A percentile compares a stretch with the other conserved stretches of the same genome.
Evolutionary conservation across 805 yeast species (phyloP).

Genomic region (Barnettozyma populi): DNA sequence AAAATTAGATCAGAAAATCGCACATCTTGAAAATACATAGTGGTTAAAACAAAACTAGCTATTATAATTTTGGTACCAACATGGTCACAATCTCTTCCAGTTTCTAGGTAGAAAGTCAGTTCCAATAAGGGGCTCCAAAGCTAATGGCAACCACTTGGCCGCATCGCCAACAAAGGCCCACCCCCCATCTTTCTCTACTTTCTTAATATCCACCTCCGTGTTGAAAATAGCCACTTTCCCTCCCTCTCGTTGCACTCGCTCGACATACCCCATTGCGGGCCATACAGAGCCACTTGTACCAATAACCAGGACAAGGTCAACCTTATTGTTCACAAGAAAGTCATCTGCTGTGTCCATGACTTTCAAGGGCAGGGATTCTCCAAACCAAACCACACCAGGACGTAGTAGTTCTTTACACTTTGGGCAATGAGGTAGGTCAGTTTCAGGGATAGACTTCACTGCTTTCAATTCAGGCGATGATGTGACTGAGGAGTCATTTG

Average conservation of each 20-base stretch:
- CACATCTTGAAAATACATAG: not conserved
- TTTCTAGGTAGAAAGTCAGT: constrained; percentile 24
- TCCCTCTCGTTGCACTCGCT: constrained; percentile 63
- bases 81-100: constrained; percentile 19
- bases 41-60: too few relatives aligned
- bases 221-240: constrained; percentile 85
- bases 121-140: constrained; percentile 49
- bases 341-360: constrained; percentile 65
- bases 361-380: constrained; percentile 72
- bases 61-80: not conserved
- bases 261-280: constrained; percentile 92
- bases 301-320: constrained; percentile 73
- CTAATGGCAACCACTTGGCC: constrained; percentile 60
- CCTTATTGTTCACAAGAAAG: constrained; percentile 46
- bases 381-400: constrained; percentile 94
- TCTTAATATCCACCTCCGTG: constrained; percentile 49
- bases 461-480: constrained; percentile 44
- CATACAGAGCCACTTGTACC: constrained; percentile 85
- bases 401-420: constrained; percentile 60
- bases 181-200: constrained; percentile 35
- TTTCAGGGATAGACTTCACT: constrained; percentile 40
- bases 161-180: constrained; percentile 86
- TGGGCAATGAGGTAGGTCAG: constrained; percentile 73
- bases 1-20: not conserved
- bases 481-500: constrained; percentile 11